Evolutionary conservation across 805 yeast genomes (phyloP).

Genomic region (Myxozyma lipomycoides): DNA sequence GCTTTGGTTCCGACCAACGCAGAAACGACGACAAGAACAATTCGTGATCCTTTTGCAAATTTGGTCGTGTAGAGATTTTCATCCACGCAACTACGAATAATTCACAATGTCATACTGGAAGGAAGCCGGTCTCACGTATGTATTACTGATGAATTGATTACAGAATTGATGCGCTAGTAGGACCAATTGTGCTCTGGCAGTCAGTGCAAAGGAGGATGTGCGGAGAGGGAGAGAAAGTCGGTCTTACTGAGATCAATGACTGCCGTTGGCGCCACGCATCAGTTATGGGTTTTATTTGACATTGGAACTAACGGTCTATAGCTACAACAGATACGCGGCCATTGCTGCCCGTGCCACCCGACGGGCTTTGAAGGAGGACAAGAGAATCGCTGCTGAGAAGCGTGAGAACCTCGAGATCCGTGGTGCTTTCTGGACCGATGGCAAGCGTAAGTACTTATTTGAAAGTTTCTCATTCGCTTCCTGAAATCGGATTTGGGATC

Average conservation of each 20-base stretch:
- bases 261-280: not conserved
- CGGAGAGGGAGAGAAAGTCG: constrained; percentile 42
- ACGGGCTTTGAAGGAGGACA: constrained; percentile 80
- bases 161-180: too few relatives aligned
- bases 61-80: too few relatives aligned
- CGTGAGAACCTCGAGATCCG: constrained; percentile 74
- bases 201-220: constrained; percentile 2
- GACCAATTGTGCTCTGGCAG: too few relatives aligned
- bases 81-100: not conserved
- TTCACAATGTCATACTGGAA: constrained; percentile 40
- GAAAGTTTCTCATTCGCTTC: not conserved
- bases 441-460: constrained; percentile 38
- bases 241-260: constrained; percentile 35
- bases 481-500: not conserved
- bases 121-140: constrained; percentile 38
- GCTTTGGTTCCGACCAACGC: too few relatives aligned
- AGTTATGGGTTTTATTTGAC: not conserved
- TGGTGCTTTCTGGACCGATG: constrained; percentile 67
- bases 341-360: constrained; percentile 88
- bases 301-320: too few relatives aligned
- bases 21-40: too few relatives aligned
- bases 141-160: too few relatives aligned
- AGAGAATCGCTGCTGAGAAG: constrained; percentile 62
- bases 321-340: constrained; percentile 83
- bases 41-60: too few relatives aligned